Conservation (phyloP, 1,284 basidiomycete species). For the Apiotrichum montevideense region DNA sequence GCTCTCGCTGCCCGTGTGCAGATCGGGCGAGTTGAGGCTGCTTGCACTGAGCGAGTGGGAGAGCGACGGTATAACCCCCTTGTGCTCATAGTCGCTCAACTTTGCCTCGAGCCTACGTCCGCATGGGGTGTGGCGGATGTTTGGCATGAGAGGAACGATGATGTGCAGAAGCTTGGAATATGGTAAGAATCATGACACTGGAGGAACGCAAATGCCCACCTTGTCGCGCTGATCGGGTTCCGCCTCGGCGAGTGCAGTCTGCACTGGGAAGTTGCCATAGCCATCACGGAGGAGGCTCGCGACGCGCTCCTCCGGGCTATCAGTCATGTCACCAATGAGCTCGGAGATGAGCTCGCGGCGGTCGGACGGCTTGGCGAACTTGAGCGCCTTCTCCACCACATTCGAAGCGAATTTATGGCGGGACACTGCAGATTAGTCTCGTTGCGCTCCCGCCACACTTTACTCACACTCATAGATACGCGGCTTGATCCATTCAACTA, state of each 20-base stretch:
- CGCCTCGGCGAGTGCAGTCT: constrained; percentile 34
- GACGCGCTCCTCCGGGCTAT: constrained; percentile 25
- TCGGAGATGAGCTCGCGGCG: constrained; percentile 70
- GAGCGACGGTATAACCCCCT: constrained; percentile 7
- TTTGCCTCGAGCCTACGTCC: constrained; percentile 35
- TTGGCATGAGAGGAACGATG: constrained; percentile 29
- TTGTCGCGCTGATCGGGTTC: constrained; percentile 28
- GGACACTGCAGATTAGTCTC: constrained; percentile 50
- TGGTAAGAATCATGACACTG: background rate
- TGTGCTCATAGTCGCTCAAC: constrained; percentile 22
- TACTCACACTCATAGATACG: constrained; percentile 59
- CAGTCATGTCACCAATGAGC: constrained; percentile 48
- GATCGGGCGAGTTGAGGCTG: constrained; percentile 2
- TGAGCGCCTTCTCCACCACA: constrained; percentile 87
- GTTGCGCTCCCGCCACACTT: too few relatives aligned
- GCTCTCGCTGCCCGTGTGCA: background rate
- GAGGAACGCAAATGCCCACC: constrained; percentile 8
- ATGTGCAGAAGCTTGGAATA: constrained; percentile 27
- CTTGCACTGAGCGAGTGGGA: background rate
- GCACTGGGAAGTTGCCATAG: constrained; percentile 42
- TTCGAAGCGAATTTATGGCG: constrained; percentile 96
- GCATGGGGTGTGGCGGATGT: constrained; percentile 36
- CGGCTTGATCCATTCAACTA: constrained; percentile 68
- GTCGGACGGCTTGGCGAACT: constrained; percentile 59
- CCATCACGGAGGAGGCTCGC: constrained; percentile 32